Conservation (phyloP, 1,284 basidiomycete species). For the Cryptococcus wingfieldii region DNA sequence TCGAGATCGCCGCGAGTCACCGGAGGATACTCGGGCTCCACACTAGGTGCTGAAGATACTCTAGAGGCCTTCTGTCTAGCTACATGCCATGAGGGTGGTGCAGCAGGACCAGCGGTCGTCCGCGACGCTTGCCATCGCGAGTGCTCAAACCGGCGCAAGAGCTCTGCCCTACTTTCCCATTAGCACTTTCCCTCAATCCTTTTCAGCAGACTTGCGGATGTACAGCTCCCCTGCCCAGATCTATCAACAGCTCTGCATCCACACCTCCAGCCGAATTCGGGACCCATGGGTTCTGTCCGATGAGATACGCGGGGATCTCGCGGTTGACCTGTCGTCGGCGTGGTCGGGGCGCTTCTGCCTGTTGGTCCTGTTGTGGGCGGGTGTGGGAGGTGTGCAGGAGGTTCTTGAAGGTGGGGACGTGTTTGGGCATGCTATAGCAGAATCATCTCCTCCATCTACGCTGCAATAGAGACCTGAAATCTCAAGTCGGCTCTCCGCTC, state of each 20-base stretch:
- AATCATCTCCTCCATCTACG: not conserved
- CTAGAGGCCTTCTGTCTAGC: not conserved
- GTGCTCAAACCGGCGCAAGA: conserved; percentile 25
- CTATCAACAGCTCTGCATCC: conserved; percentile 1
- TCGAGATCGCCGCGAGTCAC: conserved; percentile 6
- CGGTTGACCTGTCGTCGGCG: not conserved
- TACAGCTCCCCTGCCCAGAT: conserved; percentile 16
- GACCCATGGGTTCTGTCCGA: conserved; percentile 12
- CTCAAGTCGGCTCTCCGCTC: too few relatives aligned
- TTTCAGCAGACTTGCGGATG: conserved; percentile 30
- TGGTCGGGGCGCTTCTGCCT: conserved; percentile 15
- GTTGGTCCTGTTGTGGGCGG: not conserved
- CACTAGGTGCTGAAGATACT: not conserved
- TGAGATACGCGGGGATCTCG: conserved; percentile 15
- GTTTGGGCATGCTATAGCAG: conserved; percentile 35
- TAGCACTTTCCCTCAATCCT: not conserved
- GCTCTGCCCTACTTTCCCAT: conserved; percentile 26
- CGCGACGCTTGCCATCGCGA: conserved; percentile 29
- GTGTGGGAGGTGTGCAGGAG: conserved; percentile 20
- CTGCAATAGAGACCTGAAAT: not conserved
- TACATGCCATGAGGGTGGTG: conserved; percentile 37
- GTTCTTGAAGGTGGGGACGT: conserved; percentile 42
- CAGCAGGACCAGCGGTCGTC: conserved; percentile 36
- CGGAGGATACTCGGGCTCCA: not conserved
- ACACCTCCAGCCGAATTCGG: conserved; percentile 7